Base-by-base conservation (phyloP, 2,329 filamentous ascomycete genomes). In the Microdochium trichocladiopsis region DNA sequence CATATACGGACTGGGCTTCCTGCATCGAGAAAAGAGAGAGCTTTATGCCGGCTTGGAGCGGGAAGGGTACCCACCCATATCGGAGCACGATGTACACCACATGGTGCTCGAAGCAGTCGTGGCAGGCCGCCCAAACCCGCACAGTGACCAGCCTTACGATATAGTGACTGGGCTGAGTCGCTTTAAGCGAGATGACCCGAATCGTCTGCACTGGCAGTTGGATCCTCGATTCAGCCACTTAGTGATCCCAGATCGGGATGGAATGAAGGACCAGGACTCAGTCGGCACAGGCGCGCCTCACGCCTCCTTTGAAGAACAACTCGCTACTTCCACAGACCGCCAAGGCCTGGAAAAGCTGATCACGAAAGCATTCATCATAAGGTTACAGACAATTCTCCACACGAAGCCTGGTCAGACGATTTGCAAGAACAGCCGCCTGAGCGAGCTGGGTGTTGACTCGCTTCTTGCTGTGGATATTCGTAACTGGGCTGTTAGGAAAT, bases 101-200 rank as follows among this genome's bases (percentile, higher is more conserved):
- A 71, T 76, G 64, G 76, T 80, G 54, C 66, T 77, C 9, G 76
- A 80, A 58, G 75, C 76, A 4, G 72, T 81, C 24, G 60, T 67
- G 1, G 68, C 69, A 0, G 74, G 76, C 3, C 64, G 61, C 6
- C 69, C 72, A 0, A 52, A 25, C n/a, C 12, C 18, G 4, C 6
- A 45, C 4, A 33, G 41, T 0, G 48, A 41, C 2, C 56, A 60
- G 21, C 56, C 67, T 6, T 53, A 61, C 52, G 69, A 72, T 56
- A 63, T 74, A 47, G 72, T 68, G 1, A 71, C 70, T 0, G 72
- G 72, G 12, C 55, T 75, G 41, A 62, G 64, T n/a, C 66, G 73
- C 3, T 76, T 66, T 59, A 58, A 57, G 8, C 61, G 63, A 9
- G 56, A 63, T 18, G 53, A 58, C 25, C 53, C 60, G 1, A 60